Base-by-base conservation (phyloP, 306 rosid genomes). In the Clitoria ternatea region DNA sequence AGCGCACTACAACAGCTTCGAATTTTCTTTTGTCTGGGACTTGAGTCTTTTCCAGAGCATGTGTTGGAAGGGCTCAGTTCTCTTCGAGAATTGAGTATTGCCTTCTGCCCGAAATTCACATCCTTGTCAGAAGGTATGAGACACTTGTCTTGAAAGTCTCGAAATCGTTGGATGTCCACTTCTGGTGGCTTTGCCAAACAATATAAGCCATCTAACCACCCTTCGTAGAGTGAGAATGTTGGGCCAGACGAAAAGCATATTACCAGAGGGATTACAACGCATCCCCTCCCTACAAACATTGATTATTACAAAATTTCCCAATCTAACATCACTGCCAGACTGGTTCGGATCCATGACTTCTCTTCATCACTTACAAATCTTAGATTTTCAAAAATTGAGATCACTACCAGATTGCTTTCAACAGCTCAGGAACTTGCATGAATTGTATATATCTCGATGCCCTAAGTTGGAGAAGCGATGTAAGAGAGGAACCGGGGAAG, bases 51-150 rank as follows among this genome's bases (percentile, higher is more conserved):
- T 3, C 9, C 33, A 0, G 33, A 61, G 48, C 43, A 36, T 19
- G 67, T 37, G 29, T 2, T 61, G 19, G 32, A 39, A 61, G 67
- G 49, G 10, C 1, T 61, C 12, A 10, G 2, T 11, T 61, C 67
- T 37, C 67, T 62, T 0, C 36, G 8, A 61, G 6, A 12, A 20
- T 22, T 61, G 49, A 0, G 0, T 0, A 37, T 23, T 61, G 0
- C 0, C 1, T 2, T 0, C 0, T 39, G 50, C 15, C 8, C 2
- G 9, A 22, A 39, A n/a, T n/a, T n/a, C n/a, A n/a, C n/a, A 14
- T 62, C 69, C 0, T 62, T 62, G 52, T 39, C 65, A 0, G 53
- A 69, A 15, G 65, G 74, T 24, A 5, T 69, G 19, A 13, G 53
- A 14, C 3, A 53, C 40, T 23, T 37, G 42, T 69, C 74, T 69